A percentile compares a stretch with the other conserved stretches of the same genome.
Conservation (phyloP, 768 basidiomycete species). For the Daedaleopsis nitida region DNA sequence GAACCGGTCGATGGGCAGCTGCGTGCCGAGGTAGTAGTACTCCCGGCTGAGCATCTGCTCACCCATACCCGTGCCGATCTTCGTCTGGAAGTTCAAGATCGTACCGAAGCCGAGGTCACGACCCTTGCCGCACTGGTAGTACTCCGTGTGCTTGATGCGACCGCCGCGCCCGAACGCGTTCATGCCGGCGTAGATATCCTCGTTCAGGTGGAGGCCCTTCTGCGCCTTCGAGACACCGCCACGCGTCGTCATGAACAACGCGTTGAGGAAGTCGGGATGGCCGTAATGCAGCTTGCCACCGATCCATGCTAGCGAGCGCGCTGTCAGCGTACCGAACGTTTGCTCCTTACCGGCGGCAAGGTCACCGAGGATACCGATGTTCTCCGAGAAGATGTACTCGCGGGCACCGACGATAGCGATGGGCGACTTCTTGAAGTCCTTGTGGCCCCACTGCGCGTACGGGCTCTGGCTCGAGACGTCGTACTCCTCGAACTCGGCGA, state of each 20-base stretch:
- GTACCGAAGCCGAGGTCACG: constrained; percentile 99
- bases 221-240: constrained; percentile 99
- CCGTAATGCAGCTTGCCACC: constrained; percentile 99
- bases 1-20: constrained; percentile 97
- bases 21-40: constrained; percentile 98
- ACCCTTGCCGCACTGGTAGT: constrained; percentile 98
- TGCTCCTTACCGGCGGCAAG: constrained; percentile 99
- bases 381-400: constrained; percentile 99
- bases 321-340: constrained; percentile 98
- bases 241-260: constrained; percentile 95
- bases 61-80: constrained; percentile 99
- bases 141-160: constrained; percentile 98
- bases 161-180: constrained; percentile 96
- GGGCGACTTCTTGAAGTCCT: constrained; percentile 85
- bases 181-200: constrained; percentile 99
- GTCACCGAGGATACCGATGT: constrained; percentile 98
- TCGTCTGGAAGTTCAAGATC: constrained; percentile 99
- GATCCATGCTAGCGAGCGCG: constrained; percentile 94
- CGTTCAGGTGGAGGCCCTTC: constrained; percentile 98
- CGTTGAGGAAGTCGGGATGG: constrained; percentile 99
- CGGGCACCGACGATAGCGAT: constrained; percentile 98
- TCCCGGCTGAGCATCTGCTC: constrained; percentile 99
- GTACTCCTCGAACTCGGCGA: constrained; percentile 97
- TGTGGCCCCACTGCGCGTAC: constrained; percentile 86
- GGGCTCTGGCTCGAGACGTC: constrained; percentile 83